Conservation (phyloP, 2,329 filamentous ascomycete genomes). For the Arthrinium puccinioides region DNA sequence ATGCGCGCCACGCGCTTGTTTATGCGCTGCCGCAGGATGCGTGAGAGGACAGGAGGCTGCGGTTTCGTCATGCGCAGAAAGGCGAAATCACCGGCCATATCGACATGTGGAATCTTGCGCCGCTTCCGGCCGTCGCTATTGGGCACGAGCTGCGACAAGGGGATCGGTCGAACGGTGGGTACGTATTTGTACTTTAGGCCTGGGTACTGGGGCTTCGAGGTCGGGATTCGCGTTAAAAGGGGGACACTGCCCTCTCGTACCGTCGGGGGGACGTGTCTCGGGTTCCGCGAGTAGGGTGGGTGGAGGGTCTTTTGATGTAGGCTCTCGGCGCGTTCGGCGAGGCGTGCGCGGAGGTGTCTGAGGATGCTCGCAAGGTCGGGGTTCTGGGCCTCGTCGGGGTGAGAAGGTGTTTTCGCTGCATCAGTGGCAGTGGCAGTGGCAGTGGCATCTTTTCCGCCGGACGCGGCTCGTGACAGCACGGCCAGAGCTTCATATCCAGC, state of each 20-base stretch:
- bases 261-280: conserved; percentile 7
- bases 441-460: background rate
- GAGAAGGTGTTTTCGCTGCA: background rate
- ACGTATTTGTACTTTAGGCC: conserved; percentile 35
- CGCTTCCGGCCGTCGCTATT: conserved; percentile 32
- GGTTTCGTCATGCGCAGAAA: conserved; percentile 62
- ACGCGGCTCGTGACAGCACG: conserved; percentile 11
- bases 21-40: conserved; percentile 47
- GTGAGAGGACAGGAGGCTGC: conserved; percentile 52
- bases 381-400: conserved; percentile 28
- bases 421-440: background rate
- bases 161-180: conserved; percentile 37
- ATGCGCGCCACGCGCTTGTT: conserved; percentile 33
- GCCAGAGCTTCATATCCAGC: conserved; percentile 49
- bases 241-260: conserved; percentile 16
- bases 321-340: conserved; percentile 23
- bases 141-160: conserved; percentile 39
- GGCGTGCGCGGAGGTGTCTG: conserved; percentile 28
- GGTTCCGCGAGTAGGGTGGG: conserved; percentile 10
- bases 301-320: conserved; percentile 12
- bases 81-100: conserved; percentile 47
- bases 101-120: conserved; percentile 52
- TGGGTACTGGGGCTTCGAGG: conserved; percentile 26
- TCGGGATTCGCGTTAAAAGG: conserved; percentile 21
- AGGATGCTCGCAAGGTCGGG: conserved; percentile 31